Evolutionary conservation across 1,284 basidiomycete species (phyloP).

Genomic region (Apiotrichum akiyoshidainum): DNA sequence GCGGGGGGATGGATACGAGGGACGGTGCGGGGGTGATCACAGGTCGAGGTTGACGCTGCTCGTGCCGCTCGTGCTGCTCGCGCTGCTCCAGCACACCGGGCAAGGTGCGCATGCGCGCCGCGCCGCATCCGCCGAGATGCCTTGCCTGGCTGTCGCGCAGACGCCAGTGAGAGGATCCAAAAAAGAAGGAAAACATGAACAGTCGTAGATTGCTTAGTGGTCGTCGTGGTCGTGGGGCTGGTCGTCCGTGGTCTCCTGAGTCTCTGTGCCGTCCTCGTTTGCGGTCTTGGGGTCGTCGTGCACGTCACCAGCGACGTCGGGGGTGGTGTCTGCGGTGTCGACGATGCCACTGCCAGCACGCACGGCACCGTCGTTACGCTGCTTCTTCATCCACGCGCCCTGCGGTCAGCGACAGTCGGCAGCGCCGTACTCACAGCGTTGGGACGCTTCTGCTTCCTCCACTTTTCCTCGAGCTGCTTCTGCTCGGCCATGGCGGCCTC

Average conservation of each 20-base stretch:
- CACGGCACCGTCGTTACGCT: slow-evolving; percentile 39
- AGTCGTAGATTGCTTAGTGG: background rate
- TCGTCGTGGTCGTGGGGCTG: background rate
- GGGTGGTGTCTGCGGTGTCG: no score
- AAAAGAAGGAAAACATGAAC: background rate
- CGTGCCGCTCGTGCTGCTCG: no score
- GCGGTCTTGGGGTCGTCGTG: no score
- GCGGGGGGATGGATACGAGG: no score
- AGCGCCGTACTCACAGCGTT: slow-evolving; percentile 40
- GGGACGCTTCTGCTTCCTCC: slow-evolving; percentile 46
- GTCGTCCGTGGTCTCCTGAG: background rate
- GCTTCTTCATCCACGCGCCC: slow-evolving; percentile 47
- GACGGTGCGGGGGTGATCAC: no score
- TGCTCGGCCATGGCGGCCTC: slow-evolving; percentile 37
- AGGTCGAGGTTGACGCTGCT: no score
- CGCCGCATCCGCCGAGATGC: no score
- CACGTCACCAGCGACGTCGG: no score
- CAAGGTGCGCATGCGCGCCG: no score
- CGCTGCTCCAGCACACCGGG: no score
- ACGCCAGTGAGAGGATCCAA: background rate
- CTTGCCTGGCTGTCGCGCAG: background rate
- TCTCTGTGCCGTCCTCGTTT: background rate
- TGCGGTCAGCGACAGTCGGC: slow-evolving; percentile 10
- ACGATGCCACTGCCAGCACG: slow-evolving; percentile 6
- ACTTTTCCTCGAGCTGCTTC: slow-evolving; percentile 40